Evolutionary conservation across 495 filamentous ascomycete species (phyloP).

Genomic region (Lineolata rhizophorae): DNA sequence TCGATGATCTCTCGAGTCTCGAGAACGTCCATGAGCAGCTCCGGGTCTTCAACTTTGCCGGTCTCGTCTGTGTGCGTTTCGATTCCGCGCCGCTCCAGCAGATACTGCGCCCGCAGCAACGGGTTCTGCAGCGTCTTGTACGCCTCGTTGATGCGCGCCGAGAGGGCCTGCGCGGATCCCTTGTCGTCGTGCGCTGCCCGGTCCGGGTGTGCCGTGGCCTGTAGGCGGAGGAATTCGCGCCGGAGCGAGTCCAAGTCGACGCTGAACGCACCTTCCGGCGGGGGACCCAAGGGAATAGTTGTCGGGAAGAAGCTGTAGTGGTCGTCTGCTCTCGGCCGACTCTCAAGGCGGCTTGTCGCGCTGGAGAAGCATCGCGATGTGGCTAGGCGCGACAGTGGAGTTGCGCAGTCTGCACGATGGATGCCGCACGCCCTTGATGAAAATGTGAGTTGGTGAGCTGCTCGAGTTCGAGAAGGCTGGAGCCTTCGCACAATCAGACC

Average conservation of each 20-base stretch:
- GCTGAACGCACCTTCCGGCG: constrained; percentile 52
- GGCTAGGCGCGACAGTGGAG: too few species aligned
- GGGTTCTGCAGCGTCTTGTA: constrained; percentile 65
- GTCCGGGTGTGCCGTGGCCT: constrained; percentile 66
- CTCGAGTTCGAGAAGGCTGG: too few species aligned
- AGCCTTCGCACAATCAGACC: too few species aligned
- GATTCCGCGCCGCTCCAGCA: constrained; percentile 46
- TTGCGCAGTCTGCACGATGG: too few species aligned
- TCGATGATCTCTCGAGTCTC: constrained; percentile 75
- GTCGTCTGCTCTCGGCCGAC: too few species aligned
- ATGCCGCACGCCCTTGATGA: too few species aligned
- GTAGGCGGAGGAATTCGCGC: constrained; percentile 68
- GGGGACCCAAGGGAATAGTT: constrained; percentile 60
- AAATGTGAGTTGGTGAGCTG: too few species aligned
- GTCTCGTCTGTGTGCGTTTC: too few species aligned
- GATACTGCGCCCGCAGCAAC: constrained; percentile 62
- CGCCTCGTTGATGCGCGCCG: constrained; percentile 66
- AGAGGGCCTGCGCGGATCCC: constrained; percentile 42
- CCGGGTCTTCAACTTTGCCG: constrained; percentile 27
- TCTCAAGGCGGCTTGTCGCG: too few species aligned
- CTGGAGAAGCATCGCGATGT: too few species aligned
- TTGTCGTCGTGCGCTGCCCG: constrained; percentile 35
- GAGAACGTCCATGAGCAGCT: constrained; percentile 70
- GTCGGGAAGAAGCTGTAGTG: constrained; percentile 78
- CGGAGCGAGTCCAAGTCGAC: constrained; percentile 48